Percentiles rank a stretch among this genome's conserved stretches.
Conservation (phyloP, 345 rosid genomes). For the Lepidium sativum region DNA sequence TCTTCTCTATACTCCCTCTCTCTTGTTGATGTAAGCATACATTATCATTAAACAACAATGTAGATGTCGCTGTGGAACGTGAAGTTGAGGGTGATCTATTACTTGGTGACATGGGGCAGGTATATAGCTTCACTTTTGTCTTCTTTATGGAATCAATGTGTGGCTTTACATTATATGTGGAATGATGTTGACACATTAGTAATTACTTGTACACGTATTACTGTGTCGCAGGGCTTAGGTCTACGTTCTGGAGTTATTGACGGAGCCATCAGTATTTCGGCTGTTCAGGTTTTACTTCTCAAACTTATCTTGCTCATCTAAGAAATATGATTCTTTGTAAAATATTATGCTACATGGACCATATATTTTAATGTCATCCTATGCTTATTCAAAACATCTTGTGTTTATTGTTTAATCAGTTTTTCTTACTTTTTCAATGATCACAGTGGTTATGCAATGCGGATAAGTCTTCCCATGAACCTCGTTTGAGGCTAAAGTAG, state of each 20-base stretch:
- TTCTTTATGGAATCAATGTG: background rate
- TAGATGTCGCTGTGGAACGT: constrained; percentile 77
- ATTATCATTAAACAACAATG: background rate
- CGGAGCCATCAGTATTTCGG: constrained; percentile 95
- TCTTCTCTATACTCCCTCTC: background rate
- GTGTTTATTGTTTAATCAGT: background rate
- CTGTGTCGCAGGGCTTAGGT: constrained; percentile 63
- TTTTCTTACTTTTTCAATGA: background rate
- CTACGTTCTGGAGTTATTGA: constrained; percentile 79
- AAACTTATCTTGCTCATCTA: background rate
- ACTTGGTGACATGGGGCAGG: constrained; percentile 98
- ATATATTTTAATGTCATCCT: background rate
- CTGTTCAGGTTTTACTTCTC: constrained; percentile 59
- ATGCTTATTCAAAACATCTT: too few species aligned
- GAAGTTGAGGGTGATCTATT: constrained; percentile 90
- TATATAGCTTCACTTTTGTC: constrained; percentile 10
- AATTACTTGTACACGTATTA: background rate
- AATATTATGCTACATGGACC: background rate
- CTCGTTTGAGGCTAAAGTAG: constrained; percentile 76
- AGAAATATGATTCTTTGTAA: background rate
- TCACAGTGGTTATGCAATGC: constrained; percentile 95
- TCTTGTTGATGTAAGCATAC: background rate
- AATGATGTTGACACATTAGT: background rate
- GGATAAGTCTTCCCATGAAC: constrained; percentile 93
- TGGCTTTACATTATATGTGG: background rate